Evolutionary conservation across 2,329 filamentous ascomycete species (phyloP), one percentile per base, ranked within the genome.

Genomic region (Ceratocystis cacaofunesta): DNA sequence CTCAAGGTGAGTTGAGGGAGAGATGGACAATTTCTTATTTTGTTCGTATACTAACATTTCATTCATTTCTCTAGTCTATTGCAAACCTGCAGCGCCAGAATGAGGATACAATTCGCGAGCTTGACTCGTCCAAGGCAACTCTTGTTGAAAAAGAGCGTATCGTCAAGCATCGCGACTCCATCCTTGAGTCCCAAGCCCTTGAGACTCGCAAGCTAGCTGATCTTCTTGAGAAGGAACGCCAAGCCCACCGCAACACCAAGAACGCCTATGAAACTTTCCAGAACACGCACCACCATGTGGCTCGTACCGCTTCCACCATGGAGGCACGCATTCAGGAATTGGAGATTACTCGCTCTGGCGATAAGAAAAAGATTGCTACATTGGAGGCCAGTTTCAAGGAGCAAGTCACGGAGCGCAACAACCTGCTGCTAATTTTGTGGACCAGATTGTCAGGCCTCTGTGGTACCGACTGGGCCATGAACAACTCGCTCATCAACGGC

Each of bases 111-210:
- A 80, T 90, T 22, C 84, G 89, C 60, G 90, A 96, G 68, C 85
- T 97, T 25, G 89, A 96, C 70, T 81, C 81, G 7, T 86, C 88
- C 17, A 90, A 89, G 73, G 84, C 85, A 10, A 84, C 89, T 12
- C 77, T 96, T 36, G 84, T 87, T n/a, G 92, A 97, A 73, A 96
- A 95, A 74, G 92, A 97, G 69, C 86, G 88, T 64, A 82, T 95
- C 70, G 86, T 99, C 72, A 90, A 92, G 71, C 90, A 92, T 73
- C 89, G 92, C 15, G 94, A 97, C 72, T 82, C 85, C 2, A 80
- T 97, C 4, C 83, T 99, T 8, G 94, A 99, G 75, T 90, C 86
- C 30, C 89, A 94, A 71, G 90, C 87, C 2, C 82, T 97, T 25
- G 94, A 99, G 74, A 88, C 85, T 64, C 85, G 89, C 67, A 91